Percentiles rank a stretch among this genome's conserved stretches.
Conservation (phyloP, 257 asterid genomes). For the Scutellaria barbata region DNA sequence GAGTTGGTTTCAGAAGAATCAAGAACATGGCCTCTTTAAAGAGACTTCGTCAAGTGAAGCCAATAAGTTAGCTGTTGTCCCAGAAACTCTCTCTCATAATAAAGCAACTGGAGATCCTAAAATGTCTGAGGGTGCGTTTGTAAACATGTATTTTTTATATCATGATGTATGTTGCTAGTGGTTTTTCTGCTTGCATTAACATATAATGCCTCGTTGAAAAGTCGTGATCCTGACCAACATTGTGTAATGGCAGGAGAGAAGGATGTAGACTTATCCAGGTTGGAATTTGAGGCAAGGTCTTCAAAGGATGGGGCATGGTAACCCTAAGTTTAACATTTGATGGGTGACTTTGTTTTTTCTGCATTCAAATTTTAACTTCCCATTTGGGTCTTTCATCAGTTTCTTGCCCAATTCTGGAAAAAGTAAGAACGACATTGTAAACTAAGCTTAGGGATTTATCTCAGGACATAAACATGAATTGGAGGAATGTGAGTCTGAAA, state of each 20-base stretch:
- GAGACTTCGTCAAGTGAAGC: conserved; percentile 44
- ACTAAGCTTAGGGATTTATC: background rate
- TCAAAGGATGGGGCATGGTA: conserved; percentile 89
- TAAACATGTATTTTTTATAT: conserved; percentile 21
- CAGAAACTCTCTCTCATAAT: conserved; percentile 38
- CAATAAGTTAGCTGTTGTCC: conserved; percentile 33
- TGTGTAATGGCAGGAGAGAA: conserved; percentile 52
- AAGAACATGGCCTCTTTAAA: conserved; percentile 35
- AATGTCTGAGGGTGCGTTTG: conserved; percentile 46
- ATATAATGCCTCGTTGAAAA: background rate
- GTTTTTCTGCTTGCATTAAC: background rate
- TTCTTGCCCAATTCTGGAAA: conserved; percentile 6
- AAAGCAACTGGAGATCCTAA: conserved; percentile 40
- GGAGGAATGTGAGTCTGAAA: conserved; percentile 4
- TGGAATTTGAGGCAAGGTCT: conserved; percentile 90
- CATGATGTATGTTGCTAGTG: conserved; percentile 16
- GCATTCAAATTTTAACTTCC: conserved; percentile 17
- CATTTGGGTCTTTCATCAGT: background rate
- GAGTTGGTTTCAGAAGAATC: conserved; percentile 72
- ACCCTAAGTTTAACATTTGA: conserved; percentile 30
- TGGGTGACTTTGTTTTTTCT: background rate
- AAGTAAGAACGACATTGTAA: background rate
- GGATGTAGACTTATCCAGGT: conserved; percentile 47
- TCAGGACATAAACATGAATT: conserved; percentile 13
- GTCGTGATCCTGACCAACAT: conserved; percentile 25